Percentiles rank a stretch among this genome's conserved stretches.
Conservation (phyloP, 371 early-diverging fungal species). For the Parasitella parasitica region DNA sequence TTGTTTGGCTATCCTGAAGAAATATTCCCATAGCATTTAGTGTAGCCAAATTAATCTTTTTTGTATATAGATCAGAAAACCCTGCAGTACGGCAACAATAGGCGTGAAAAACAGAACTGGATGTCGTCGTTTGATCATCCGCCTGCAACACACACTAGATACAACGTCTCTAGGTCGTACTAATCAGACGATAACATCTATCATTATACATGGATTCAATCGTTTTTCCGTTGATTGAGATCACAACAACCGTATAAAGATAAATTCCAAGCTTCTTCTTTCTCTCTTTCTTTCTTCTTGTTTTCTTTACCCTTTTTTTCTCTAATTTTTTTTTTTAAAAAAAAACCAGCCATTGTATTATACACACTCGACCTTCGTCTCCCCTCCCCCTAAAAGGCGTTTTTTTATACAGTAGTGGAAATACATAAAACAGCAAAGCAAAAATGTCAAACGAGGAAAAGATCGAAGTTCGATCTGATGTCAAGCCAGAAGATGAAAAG, state of each 20-base stretch:
- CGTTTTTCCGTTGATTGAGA: background rate
- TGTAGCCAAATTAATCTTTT: background rate
- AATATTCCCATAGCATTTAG: slow-evolving; percentile 1
- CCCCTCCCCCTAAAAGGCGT: background rate
- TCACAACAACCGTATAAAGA: background rate
- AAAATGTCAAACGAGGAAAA: slow-evolving; percentile 46
- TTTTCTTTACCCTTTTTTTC: background rate
- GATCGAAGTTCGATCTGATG: slow-evolving; percentile 5
- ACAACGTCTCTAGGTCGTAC: background rate
- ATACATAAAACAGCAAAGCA: background rate
- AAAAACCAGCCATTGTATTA: background rate
- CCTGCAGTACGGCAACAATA: background rate
- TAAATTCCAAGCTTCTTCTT: background rate
- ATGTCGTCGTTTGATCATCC: slow-evolving; percentile 1
- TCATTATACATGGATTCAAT: background rate
- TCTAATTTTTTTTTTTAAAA: background rate
- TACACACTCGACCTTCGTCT: background rate
- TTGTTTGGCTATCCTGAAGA: background rate
- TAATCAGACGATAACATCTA: background rate
- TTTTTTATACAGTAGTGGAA: background rate
- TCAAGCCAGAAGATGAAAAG: slow-evolving; percentile 20
- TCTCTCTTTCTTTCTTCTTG: background rate
- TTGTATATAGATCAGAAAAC: background rate
- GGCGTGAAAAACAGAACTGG: background rate
- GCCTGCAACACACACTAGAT: background rate